Conservation (phyloP, 192 early-diverging fungal genomes). For the Gigaspora rosea region DNA sequence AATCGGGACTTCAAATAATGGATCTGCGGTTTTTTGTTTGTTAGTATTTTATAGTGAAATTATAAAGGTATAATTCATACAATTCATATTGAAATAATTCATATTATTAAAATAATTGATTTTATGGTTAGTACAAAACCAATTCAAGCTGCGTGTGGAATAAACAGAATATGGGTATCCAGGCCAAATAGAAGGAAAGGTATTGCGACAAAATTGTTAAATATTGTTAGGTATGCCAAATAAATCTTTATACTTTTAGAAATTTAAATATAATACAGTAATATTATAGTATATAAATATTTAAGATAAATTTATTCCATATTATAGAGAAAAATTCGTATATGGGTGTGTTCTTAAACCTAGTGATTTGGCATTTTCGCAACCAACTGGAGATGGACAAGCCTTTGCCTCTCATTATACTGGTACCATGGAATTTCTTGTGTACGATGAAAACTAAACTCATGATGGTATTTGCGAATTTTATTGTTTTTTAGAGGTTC, state of each 20-base stretch:
- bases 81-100: too few relatives aligned
- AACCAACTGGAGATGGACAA: constrained; percentile 52
- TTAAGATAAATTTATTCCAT: not conserved
- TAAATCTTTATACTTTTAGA: not conserved
- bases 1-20: not conserved
- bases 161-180: constrained; percentile 53
- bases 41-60: not conserved
- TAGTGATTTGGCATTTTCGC: constrained; percentile 46
- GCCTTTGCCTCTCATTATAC: constrained; percentile 42
- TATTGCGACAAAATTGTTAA: constrained; percentile 44
- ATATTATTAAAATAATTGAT: too few relatives aligned
- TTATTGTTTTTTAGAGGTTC: too few relatives aligned
- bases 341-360: constrained; percentile 41
- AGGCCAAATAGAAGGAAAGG: constrained; percentile 36
- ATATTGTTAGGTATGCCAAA: constrained; percentile 37
- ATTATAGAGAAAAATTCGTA: constrained; percentile 38
- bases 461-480: too few relatives aligned
- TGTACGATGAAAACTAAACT: constrained; percentile 37
- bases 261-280: not conserved
- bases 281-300: too few relatives aligned
- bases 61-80: not conserved
- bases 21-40: constrained; percentile 42
- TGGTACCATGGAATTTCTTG: constrained; percentile 43
- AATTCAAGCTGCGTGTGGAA: constrained; percentile 46
- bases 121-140: constrained; percentile 34